phyloP scores from a whole-genome alignment of 805 yeast genomes.

The Vanderwaltozyma tropicalis region DNA sequence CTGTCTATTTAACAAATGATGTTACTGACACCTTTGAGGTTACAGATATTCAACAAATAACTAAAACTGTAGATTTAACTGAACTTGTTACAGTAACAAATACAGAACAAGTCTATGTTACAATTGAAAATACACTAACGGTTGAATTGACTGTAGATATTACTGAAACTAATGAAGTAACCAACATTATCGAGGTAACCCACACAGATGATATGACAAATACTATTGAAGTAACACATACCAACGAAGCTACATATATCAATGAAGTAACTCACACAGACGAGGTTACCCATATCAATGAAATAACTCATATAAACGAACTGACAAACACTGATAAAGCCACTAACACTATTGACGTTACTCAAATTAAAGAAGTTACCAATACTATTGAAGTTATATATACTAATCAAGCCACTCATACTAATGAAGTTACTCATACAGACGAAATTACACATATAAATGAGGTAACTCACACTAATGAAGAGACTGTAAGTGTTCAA shows the following conservation, averaged over 20 bases:
- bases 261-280: not conserved
- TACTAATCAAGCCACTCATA: not conserved
- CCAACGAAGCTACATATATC: not conserved
- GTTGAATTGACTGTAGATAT: not conserved
- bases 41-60: not conserved
- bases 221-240: not conserved
- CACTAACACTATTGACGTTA: not conserved
- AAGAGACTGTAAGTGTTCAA: no score
- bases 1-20: not conserved
- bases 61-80: not conserved
- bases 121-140: not conserved
- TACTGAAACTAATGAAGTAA: not conserved
- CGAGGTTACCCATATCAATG: not conserved
- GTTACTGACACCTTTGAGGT: not conserved
- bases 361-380: not conserved
- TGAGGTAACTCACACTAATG: no score
- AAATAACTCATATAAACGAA: not conserved
- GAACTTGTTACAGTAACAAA: not conserved
- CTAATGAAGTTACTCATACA: not conserved
- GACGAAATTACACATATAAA: not conserved
- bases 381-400: not conserved
- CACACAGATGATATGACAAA: not conserved
- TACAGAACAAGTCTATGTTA: not conserved
- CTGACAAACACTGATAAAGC: not conserved
- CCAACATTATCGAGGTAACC: not conserved